Evolutionary conservation across 768 basidiomycete genomes (phyloP).

Genomic region (Auriculariales sp.): DNA sequence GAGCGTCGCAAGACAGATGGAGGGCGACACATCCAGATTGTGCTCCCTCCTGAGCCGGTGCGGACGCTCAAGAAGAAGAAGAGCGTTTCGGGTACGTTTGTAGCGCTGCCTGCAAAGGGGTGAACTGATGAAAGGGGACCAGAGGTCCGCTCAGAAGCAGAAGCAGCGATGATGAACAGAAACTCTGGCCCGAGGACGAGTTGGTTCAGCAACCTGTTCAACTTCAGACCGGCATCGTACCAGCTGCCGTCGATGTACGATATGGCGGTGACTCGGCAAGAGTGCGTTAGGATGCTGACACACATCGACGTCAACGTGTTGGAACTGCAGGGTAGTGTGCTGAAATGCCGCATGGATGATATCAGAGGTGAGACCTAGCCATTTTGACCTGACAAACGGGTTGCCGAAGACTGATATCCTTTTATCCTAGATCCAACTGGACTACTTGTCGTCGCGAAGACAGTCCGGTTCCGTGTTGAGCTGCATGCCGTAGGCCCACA

Average conservation of each 20-base stretch:
- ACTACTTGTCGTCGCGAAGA: conserved; percentile 41
- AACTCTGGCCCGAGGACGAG: conserved; percentile 38
- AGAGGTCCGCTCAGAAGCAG: background rate
- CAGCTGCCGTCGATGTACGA: conserved; percentile 44
- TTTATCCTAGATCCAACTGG: conserved; percentile 29
- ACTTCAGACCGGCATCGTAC: conserved; percentile 55
- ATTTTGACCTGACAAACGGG: background rate
- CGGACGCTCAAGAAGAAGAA: conserved; percentile 1
- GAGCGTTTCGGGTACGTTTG: background rate
- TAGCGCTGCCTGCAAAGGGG: too few relatives aligned
- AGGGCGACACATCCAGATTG: conserved; percentile 32
- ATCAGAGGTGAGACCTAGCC: conserved; percentile 21
- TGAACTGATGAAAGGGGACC: background rate
- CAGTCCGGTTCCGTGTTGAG: conserved; percentile 75
- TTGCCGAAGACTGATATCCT: background rate
- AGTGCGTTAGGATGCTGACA: conserved; percentile 60
- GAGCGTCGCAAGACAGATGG: conserved; percentile 9
- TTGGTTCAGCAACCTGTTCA: conserved; percentile 86
- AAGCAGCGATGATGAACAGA: background rate
- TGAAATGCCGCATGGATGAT: conserved; percentile 70
- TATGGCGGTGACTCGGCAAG: conserved; percentile 49
- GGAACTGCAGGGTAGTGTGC: conserved; percentile 44
- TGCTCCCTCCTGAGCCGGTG: conserved; percentile 26
- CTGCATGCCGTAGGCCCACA: conserved; percentile 28
- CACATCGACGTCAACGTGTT: conserved; percentile 57